Evolutionary conservation across 495 filamentous ascomycete genomes (phyloP).

Genomic region (Daldinia concentrica): DNA sequence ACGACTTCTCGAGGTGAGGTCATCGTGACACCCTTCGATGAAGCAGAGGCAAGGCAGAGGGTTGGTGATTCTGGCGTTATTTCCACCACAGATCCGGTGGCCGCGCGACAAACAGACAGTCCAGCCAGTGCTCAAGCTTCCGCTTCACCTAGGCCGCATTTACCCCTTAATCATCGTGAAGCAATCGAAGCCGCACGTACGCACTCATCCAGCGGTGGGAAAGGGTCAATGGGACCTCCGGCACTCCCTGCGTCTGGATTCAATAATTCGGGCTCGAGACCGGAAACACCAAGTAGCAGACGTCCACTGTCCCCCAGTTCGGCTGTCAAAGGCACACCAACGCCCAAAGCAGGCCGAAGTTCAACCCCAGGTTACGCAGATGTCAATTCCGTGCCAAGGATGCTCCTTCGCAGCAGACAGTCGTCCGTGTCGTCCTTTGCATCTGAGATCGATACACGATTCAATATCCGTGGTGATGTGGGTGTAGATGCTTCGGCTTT

Average conservation of each 20-base stretch:
- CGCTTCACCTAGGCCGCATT: conserved; percentile 64
- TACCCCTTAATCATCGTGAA: conserved; percentile 84
- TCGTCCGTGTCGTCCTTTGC: conserved; percentile 95
- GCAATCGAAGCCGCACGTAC: conserved; percentile 80
- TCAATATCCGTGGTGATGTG: conserved; percentile 74
- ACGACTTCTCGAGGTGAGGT: conserved; percentile 40
- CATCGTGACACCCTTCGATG: conserved; percentile 26
- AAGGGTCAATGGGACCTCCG: conserved; percentile 83
- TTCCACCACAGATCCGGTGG: conserved; percentile 39
- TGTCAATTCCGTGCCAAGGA: conserved; percentile 51
- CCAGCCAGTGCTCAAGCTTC: conserved; percentile 65
- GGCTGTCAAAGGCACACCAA: conserved; percentile 48
- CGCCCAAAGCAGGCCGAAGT: conserved; percentile 49
- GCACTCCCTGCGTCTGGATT: conserved; percentile 82
- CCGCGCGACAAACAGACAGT: conserved; percentile 70
- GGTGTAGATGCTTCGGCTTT: conserved; percentile 67
- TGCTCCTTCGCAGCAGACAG: conserved; percentile 62
- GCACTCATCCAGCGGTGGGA: conserved; percentile 56
- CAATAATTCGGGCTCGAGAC: conserved; percentile 62
- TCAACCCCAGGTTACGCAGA: conserved; percentile 51
- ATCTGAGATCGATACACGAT: conserved; percentile 89
- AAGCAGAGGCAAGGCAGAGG: conserved; percentile 49
- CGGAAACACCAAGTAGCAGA: conserved; percentile 71
- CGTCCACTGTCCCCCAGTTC: conserved; percentile 53
- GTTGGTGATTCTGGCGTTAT: conserved; percentile 33